Base-by-base conservation (phyloP, 305 asterid species). In the Fraxinus albicans region DNA sequence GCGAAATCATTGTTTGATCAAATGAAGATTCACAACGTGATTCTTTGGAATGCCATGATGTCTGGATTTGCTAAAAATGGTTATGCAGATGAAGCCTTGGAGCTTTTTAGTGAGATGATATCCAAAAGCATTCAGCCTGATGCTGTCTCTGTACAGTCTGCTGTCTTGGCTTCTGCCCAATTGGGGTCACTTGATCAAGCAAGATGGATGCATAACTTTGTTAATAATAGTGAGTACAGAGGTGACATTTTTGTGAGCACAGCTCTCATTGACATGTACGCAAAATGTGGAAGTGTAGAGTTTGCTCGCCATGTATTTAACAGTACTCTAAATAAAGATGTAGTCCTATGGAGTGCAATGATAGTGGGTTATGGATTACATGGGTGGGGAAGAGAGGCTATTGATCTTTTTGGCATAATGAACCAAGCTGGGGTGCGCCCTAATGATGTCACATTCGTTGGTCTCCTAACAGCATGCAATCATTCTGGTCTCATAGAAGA, bases 51-150 rank as follows among this genome's bases (percentile, higher is more conserved):
- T 83, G 88, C 91, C 73, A 88, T 93, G 91, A 92, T 93, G 44
- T 90, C 94, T 0, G 97, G 96, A 15, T 91, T 87, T 60, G 94
- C 92, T 12, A 93, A 92, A 86, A 90, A 84, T 29, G 96, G 93
- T 5, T 80, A 67, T 73, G 81, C 92, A 67, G 50, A 76, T 44
- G 92, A 93, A 85, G 96, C 96, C 0, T 73, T 90, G 75, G 77
- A 83, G 79, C 93, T 91, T 75, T 93, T 90, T 67, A 44, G 3
- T 1, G 83, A 87, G 50, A 91, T 93, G 93, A 40, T 88, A n/a
- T 82, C 84, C 3, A 78, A 65, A 85, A 84, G 80, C 50, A 79
- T 90, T 23, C 75, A 69, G 25, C 93, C 92, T 0, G 88, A 90
- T 89, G 79, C 82, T 40, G 90, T 88, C 65, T 91, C 95, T 1